A percentile compares a stretch with the other conserved stretches of the same genome.
phyloP scores from a whole-genome alignment of 2,329 filamentous ascomycete species.

The Fusarium nelsonii region DNA sequence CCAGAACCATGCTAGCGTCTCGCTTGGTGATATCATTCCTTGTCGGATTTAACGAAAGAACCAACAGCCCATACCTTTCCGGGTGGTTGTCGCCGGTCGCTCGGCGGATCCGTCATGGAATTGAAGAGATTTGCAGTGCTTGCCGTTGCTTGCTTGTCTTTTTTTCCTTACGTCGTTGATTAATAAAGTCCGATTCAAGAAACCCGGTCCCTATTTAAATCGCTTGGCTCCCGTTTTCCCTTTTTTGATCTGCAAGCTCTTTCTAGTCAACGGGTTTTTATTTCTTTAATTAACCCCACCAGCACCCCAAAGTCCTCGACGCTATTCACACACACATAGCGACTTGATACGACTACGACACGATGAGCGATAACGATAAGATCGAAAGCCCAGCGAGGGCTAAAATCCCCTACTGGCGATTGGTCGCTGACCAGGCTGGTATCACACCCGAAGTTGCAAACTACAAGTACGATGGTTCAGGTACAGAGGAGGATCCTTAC shows the following conservation, averaged over 20 bases:
- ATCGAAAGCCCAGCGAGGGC: constrained; percentile 34
- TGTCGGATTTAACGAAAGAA: constrained; percentile 17
- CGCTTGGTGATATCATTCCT: constrained; percentile 31
- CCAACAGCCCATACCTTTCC: constrained; percentile 21
- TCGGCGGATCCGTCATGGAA: constrained; percentile 33
- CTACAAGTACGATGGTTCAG: constrained; percentile 38
- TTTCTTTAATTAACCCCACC: background rate
- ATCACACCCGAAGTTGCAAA: constrained; percentile 36
- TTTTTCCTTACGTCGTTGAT: constrained; percentile 19
- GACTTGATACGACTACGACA: constrained; percentile 7
- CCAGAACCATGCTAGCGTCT: constrained; percentile 17
- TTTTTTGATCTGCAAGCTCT: constrained; percentile 13
- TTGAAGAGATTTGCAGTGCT: constrained; percentile 21
- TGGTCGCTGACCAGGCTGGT: constrained; percentile 36
- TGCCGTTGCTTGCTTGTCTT: background rate
- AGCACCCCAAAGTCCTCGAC: constrained; percentile 2
- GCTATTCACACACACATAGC: background rate
- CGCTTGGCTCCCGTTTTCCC: constrained; percentile 14
- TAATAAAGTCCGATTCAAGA: constrained; percentile 8
- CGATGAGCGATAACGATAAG: constrained; percentile 33
- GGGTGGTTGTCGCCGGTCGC: constrained; percentile 17
- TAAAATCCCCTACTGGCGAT: constrained; percentile 38
- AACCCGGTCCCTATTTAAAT: constrained; percentile 25
- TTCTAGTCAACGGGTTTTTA: background rate
- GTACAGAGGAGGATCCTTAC: constrained; percentile 38